Percentiles rank a stretch among this genome's conserved stretches.
phyloP scores from a whole-genome alignment of 768 basidiomycete species.

The Pisolithus tinctorius region DNA sequence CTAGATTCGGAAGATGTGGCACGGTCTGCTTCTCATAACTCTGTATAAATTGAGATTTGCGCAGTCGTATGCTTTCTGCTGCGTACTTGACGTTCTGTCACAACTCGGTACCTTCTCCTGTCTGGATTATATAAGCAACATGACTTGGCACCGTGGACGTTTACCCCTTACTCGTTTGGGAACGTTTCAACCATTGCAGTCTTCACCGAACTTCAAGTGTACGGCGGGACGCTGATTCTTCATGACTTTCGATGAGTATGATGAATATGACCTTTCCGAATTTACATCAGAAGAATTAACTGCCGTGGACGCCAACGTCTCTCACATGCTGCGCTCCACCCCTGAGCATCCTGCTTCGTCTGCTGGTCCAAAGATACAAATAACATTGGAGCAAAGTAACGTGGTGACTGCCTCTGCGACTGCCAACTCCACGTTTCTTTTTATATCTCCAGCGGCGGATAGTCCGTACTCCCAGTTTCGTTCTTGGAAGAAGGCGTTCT shows the following conservation, averaged over 20 bases:
- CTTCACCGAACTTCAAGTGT: too few relatives aligned
- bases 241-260: conserved; percentile 37
- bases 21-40: conserved; percentile 16
- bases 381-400: conserved; percentile 23
- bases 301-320: conserved; percentile 23
- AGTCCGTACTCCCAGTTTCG: conserved; percentile 42
- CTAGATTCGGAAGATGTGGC: background rate
- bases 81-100: too few relatives aligned
- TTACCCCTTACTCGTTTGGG: background rate
- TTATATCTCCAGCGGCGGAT: background rate
- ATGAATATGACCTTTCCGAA: conserved; percentile 44
- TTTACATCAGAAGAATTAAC: conserved; percentile 55
- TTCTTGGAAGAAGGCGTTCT: conserved; percentile 35
- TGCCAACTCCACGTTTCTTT: background rate
- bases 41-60: conserved; percentile 22
- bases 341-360: background rate
- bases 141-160: too few relatives aligned
- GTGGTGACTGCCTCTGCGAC: background rate
- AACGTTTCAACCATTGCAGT: conserved; percentile 1
- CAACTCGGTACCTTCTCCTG: too few relatives aligned
- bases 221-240: background rate
- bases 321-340: background rate
- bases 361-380: conserved; percentile 27
- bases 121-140: too few relatives aligned
- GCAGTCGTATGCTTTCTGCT: conserved; percentile 1